Evolutionary conservation across 2,329 filamentous ascomycete genomes (phyloP), one percentile per base, ranked within the genome.

Genomic region (Neonectria ditissima): DNA sequence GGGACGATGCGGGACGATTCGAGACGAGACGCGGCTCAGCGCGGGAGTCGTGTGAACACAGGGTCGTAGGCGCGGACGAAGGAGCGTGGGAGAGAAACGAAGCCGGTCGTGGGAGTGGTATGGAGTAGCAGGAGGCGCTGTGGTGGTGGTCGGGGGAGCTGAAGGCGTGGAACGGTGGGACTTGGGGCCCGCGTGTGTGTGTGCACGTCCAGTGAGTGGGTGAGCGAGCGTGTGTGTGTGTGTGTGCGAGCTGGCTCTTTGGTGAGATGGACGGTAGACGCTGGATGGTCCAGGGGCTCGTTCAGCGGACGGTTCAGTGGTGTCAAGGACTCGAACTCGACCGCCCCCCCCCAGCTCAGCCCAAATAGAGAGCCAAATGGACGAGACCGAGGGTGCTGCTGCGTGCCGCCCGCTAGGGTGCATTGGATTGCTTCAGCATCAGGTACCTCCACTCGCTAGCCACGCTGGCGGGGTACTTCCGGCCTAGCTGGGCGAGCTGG

Each of bases 31-130:
- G 72, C 71, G 64, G 70, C 71, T 65, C 71, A 65, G 69, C 71
- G 71, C 71, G 68, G 70, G 60, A 67, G 63, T 63, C 65, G 69
- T 62, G 69, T 65, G 47, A 62, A 62, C 56, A 44, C 60, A 63
- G 53, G 53, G 48, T 53, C 53, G 62, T 65, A 48, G 56, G 53
- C 55, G 64, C 47, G 45, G 55, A 59, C 66, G 72, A 74, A 74
- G 69, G 71, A 74, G 72, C 70, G 72, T 74, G 66, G 61, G 65
- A 73, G 65, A 71, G 65, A 70, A 65, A 74, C 69, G 72, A 74
- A 69, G 71, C 71, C 72, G 63, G 71, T 73, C 69, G 71, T 72
- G 67, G 69, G 59, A 69, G 65, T 73, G 58, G 70, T 68, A 67
- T 65, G 63, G 70, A 65, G 65, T 67, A 66, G 64, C 66, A 73